phyloP scores from a whole-genome alignment of 805 yeast genomes.

The Barnettozyma pratensis region DNA sequence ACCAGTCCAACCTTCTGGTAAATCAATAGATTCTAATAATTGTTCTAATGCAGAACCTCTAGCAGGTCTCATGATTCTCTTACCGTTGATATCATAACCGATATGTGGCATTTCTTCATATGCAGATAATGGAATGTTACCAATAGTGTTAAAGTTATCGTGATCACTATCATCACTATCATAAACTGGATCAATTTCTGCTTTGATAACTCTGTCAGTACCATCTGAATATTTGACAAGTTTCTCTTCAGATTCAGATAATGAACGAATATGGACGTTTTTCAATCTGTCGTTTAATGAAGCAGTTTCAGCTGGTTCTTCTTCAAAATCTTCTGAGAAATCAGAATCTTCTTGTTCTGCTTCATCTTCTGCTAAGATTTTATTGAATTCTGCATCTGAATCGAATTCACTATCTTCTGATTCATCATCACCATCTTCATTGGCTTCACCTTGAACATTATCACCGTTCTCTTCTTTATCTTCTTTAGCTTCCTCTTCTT shows the following conservation, averaged over 20 bases:
- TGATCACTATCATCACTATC: conserved; percentile 90
- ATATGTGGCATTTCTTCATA: conserved; percentile 97
- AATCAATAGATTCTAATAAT: conserved; percentile 81
- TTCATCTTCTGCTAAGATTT: conserved; percentile 48
- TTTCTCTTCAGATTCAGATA: conserved; percentile 31
- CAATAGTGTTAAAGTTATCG: conserved; percentile 82
- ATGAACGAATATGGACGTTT: conserved; percentile 48
- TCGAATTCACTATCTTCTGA: conserved; percentile 27
- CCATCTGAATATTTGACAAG: conserved; percentile 71
- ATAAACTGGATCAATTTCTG: conserved; percentile 92
- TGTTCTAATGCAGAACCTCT: conserved; percentile 92
- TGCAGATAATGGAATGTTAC: conserved; percentile 87
- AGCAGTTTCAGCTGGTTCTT: conserved; percentile 44
- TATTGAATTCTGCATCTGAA: conserved; percentile 60
- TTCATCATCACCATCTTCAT: conserved; percentile 17
- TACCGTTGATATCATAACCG: conserved; percentile 96
- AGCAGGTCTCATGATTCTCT: conserved; percentile 98
- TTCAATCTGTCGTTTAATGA: conserved; percentile 52
- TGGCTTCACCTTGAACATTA: conserved; percentile 24
- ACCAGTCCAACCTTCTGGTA: conserved; percentile 99
- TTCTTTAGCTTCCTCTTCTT: conserved; percentile 5
- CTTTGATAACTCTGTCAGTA: conserved; percentile 65
- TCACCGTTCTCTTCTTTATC: conserved; percentile 15
- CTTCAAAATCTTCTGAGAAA: conserved; percentile 23
- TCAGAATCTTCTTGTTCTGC: conserved; percentile 28